phyloP scores from a whole-genome alignment of 1,284 basidiomycete genomes.

The Cystobasidium sp. region DNA sequence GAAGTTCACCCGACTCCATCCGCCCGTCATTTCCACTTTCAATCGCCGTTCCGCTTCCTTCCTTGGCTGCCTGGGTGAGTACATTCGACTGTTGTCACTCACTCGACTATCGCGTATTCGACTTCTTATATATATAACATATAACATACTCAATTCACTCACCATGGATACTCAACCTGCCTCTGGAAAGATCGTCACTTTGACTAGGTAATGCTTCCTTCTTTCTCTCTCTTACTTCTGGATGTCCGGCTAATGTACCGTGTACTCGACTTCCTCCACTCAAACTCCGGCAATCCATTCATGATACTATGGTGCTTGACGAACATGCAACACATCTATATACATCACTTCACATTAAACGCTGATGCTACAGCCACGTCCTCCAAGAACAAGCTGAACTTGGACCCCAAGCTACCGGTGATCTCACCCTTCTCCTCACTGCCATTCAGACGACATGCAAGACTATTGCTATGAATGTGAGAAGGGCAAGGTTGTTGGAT shows the following conservation, averaged over 20 bases:
- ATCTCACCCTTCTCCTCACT: conserved; percentile 89
- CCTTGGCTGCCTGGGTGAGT: neutral
- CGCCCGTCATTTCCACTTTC: conserved; percentile 1
- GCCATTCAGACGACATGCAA: conserved; percentile 89
- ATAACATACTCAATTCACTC: neutral
- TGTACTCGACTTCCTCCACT: neutral
- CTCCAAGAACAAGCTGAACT: conserved; percentile 43
- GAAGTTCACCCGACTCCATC: conserved; percentile 1
- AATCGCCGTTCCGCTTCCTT: conserved; percentile 11
- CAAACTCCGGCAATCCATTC: neutral
- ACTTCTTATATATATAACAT: neutral
- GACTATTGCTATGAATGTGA: conserved; percentile 97
- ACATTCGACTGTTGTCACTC: neutral
- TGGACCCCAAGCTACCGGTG: conserved; percentile 72
- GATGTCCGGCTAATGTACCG: neutral
- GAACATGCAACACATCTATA: neutral
- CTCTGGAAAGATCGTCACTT: conserved; percentile 41
- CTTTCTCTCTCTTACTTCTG: neutral
- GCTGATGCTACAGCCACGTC: no score
- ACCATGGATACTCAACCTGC: conserved; percentile 37
- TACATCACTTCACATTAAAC: no score
- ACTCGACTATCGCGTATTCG: neutral
- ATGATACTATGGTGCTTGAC: neutral
- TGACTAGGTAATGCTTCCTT: conserved; percentile 18
- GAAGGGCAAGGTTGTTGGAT: conserved; percentile 96